Conservation (phyloP, 495 filamentous ascomycete species). For the Xylaria castorea region DNA sequence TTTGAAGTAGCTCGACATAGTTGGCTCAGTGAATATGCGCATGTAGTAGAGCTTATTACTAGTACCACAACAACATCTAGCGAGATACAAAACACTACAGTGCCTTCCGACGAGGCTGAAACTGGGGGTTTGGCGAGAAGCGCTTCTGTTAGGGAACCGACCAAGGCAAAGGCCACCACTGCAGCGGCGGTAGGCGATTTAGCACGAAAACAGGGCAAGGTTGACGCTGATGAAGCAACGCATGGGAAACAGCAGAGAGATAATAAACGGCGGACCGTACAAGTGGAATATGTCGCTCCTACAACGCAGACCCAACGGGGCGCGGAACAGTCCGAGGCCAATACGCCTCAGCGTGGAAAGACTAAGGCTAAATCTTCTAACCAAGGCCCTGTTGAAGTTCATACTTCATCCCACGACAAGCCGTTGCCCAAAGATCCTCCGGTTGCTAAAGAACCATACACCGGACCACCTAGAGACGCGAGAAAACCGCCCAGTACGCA, state of each 20-base stretch:
- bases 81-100: slow-evolving; percentile 84
- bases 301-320: slow-evolving; percentile 75
- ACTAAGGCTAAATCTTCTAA: slow-evolving; percentile 60
- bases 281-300: slow-evolving; percentile 97
- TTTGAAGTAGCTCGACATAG: slow-evolving; percentile 98
- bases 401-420: slow-evolving; percentile 55
- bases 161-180: slow-evolving; percentile 66
- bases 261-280: slow-evolving; percentile 90
- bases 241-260: slow-evolving; percentile 72
- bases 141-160: slow-evolving; percentile 88
- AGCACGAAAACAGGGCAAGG: slow-evolving; percentile 74
- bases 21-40: slow-evolving; percentile 95
- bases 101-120: slow-evolving; percentile 71
- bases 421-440: slow-evolving; percentile 60
- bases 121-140: slow-evolving; percentile 76
- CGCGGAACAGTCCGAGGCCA: slow-evolving; percentile 43
- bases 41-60: slow-evolving; percentile 94
- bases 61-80: slow-evolving; percentile 87
- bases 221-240: slow-evolving; percentile 70
- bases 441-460: slow-evolving; percentile 49
- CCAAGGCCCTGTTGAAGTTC: slow-evolving; percentile 56
- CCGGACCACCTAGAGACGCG: slow-evolving; percentile 48
- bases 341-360: slow-evolving; percentile 42
- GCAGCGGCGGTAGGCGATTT: slow-evolving; percentile 69
- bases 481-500: slow-evolving; percentile 56